Base-by-base conservation (phyloP, 2,329 filamentous ascomycete species). In the Sphaerulina populicola region DNA sequence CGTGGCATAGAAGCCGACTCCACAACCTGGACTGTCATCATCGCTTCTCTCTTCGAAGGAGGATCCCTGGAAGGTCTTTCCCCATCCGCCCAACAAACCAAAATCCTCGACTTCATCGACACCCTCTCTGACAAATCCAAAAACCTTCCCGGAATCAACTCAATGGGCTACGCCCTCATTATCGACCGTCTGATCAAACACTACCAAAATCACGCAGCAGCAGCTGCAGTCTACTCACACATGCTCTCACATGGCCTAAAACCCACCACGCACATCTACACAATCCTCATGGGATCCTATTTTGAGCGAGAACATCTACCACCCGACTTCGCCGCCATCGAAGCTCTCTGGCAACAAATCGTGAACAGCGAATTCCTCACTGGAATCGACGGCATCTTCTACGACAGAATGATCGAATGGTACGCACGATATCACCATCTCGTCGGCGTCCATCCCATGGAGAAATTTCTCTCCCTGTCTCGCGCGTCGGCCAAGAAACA, bases 21-120 rank as follows among this genome's bases (percentile, higher is more conserved):
- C 31, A 77, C 77, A 5, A 93, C 88, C 0, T 87, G 86, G 66
- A 86, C 81, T 18, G 80, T 88, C 55, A 74, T 93, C 51, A 72
- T 93, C 6, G 80, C 85, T 38, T 77, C 70, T 15, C 62, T 76
- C 14, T 75, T 78, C 60, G 77, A 61, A 67, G 78, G 54, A 69
- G 79, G 60, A 62, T 70, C 55, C 59, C 68, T 79, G 38, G 62
- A 68, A 35, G 45, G 58, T 27, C 62, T 73, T 43, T 64, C 71
- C 1, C 66, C 72, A 0, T 66, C 72, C 9, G 73, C 81, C 48
- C 81, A 84, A 64, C 62, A 66, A 15, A 62, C 67, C 1, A 70
- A 74, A 14, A 69, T 86, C 39, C 73, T 90, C 48, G 55, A 64
- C 2, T 71, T 85, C 41, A 74, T 90, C 47, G 57, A 67, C 2